Percentiles rank a stretch among this genome's conserved stretches.
Conservation (phyloP, 179 eudicot species). For the Heliamphora ciliata region DNA sequence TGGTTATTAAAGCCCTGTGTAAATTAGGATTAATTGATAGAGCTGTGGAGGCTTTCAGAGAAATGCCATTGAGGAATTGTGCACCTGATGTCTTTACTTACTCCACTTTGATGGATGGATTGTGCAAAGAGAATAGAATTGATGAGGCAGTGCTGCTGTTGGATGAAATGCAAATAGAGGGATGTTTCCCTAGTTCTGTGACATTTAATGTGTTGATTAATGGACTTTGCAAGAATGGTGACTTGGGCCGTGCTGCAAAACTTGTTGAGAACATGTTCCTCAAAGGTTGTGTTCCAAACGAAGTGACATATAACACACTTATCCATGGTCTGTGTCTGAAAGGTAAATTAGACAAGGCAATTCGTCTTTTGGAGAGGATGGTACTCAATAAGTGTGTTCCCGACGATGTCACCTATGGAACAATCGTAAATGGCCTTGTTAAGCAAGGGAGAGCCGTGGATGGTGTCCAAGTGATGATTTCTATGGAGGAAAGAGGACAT, state of each 20-base stretch:
- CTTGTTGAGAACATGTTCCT: slow-evolving; percentile 85
- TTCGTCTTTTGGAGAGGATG: slow-evolving; percentile 60
- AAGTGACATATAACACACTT: slow-evolving; percentile 82
- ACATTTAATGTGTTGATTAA: slow-evolving; percentile 69
- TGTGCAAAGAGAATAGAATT: slow-evolving; percentile 65
- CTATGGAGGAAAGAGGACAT: slow-evolving; percentile 69
- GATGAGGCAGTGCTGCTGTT: slow-evolving; percentile 75
- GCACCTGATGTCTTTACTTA: slow-evolving; percentile 75
- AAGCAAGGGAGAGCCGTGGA: slow-evolving; percentile 65
- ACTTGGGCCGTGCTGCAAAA: slow-evolving; percentile 69
- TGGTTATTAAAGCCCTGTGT: slow-evolving; percentile 16
- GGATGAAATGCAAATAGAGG: slow-evolving; percentile 97
- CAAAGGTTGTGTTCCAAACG: slow-evolving; percentile 80
- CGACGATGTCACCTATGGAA: slow-evolving; percentile 76
- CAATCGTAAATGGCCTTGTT: slow-evolving; percentile 81
- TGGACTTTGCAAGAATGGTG: slow-evolving; percentile 78
- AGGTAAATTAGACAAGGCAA: slow-evolving; percentile 80
- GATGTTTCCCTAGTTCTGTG: slow-evolving; percentile 55
- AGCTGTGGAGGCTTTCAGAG: slow-evolving; percentile 62
- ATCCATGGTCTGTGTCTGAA: slow-evolving; percentile 72
- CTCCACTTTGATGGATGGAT: slow-evolving; percentile 85
- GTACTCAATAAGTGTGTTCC: slow-evolving; percentile 59
- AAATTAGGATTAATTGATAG: slow-evolving; percentile 50
- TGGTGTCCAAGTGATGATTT: slow-evolving; percentile 41
- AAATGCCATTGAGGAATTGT: slow-evolving; percentile 46